These are phyloP conservation scores for Colletotrichum siamense DNA, from an alignment of 2,329 filamentous ascomycete genomes.

Conservation along the genomic window DNA sequence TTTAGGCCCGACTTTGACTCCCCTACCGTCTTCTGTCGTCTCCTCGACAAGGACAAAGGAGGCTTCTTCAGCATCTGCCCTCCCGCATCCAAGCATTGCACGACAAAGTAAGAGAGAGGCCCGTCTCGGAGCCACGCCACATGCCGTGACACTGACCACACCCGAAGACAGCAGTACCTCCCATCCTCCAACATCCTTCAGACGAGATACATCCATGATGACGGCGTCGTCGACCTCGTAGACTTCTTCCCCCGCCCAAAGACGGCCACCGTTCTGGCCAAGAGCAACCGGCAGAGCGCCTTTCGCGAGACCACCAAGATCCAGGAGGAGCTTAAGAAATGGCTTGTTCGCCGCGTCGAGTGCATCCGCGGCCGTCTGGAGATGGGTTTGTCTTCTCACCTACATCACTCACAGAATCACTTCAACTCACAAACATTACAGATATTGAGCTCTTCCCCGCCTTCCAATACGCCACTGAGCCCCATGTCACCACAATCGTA, in stretches of 20 bases:
- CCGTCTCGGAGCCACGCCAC: not conserved
- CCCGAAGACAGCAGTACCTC: constrained; percentile 68
- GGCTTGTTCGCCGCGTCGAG: constrained; percentile 74
- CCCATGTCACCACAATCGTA: constrained; percentile 64
- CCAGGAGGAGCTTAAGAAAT: constrained; percentile 70
- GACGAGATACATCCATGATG: constrained; percentile 78
- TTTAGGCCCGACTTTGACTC: constrained; percentile 79
- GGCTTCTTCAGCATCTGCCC: constrained; percentile 75
- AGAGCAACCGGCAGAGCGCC: constrained; percentile 50
- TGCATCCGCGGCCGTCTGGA: constrained; percentile 72
- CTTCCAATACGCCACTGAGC: constrained; percentile 71
- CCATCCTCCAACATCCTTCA: constrained; percentile 78
- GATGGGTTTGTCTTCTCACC: constrained; percentile 49
- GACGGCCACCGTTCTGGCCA: constrained; percentile 56
- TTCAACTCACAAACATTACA: constrained; percentile 20
- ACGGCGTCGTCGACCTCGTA: constrained; percentile 74
- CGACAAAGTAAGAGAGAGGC: constrained; percentile 58
- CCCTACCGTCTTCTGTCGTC: constrained; percentile 75
- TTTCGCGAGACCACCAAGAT: constrained; percentile 60
- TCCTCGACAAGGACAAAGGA: constrained; percentile 77
- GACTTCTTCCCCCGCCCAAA: constrained; percentile 80
- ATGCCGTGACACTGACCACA: not conserved
- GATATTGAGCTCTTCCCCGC: constrained; percentile 76
- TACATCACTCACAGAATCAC: accelerated
- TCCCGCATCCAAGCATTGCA: constrained; percentile 55